Conservation (phyloP, 176 grass and related monocot genomes). For the Lolium perenne region DNA sequence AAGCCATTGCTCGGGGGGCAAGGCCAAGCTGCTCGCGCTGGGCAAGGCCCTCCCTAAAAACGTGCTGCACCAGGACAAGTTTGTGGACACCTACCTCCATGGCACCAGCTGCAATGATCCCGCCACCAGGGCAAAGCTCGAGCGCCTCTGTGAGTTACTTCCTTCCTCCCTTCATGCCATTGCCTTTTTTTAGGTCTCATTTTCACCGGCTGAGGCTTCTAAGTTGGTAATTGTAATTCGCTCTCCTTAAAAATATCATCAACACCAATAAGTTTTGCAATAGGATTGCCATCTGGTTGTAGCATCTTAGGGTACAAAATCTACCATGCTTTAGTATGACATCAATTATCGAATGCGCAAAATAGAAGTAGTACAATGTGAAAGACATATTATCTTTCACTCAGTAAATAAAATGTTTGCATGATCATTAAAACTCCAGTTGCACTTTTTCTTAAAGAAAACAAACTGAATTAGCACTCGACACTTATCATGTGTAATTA, state of each 20-base stretch:
- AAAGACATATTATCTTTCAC: background rate
- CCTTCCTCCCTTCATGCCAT: background rate
- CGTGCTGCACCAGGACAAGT: conserved; percentile 81
- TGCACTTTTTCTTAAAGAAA: conserved; percentile 23
- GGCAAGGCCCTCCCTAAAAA: conserved; percentile 87
- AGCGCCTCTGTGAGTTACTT: conserved; percentile 73
- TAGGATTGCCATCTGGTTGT: background rate
- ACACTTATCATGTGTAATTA: background rate
- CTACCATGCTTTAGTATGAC: background rate
- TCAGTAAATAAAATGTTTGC: background rate
- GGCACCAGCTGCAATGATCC: conserved; percentile 69
- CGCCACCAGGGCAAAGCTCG: conserved; percentile 72
- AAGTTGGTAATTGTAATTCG: background rate
- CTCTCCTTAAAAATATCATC: background rate
- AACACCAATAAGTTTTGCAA: background rate
- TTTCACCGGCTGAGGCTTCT: background rate
- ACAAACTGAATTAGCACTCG: background rate
- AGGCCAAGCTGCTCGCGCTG: conserved; percentile 80
- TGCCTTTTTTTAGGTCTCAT: background rate
- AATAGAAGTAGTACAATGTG: background rate
- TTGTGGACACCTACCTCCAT: conserved; percentile 75
- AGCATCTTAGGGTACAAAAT: background rate
- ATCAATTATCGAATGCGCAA: background rate
- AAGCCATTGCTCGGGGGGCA: conserved; percentile 48
- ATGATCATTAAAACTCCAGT: background rate